These are phyloP conservation scores for Plasmodium falciparum DNA, from an alignment of 169 alveolate genomes.

Conservation along the genomic window DNA sequence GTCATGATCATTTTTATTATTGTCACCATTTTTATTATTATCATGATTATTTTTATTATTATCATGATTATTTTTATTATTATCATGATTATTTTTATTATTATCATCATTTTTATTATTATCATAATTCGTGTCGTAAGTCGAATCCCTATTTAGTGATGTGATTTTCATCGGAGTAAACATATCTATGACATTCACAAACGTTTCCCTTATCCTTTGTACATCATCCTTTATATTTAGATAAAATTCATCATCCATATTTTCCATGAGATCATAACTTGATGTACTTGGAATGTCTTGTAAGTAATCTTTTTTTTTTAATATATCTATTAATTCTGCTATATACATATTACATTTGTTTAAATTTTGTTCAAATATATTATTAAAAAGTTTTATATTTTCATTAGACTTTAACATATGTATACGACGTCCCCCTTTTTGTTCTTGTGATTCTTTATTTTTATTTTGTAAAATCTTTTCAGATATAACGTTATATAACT, in stretches of 20 bases:
- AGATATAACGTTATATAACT: constrained; percentile 5
- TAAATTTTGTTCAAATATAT: not conserved
- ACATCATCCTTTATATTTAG: not conserved
- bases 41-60: no score
- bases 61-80: no score
- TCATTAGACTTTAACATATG: not conserved
- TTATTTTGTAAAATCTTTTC: constrained; percentile 20
- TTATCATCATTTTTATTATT: no score
- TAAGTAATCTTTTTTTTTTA: not conserved
- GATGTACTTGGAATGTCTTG: not conserved
- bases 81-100: no score
- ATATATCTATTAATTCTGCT: not conserved
- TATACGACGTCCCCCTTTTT: not conserved
- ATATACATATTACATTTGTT: constrained; percentile 15
- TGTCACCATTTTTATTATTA: no score
- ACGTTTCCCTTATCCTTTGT: not conserved
- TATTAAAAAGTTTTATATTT: constrained; percentile 6
- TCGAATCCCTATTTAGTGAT: not conserved
- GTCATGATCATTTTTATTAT: no score
- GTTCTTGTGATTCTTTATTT: not conserved
- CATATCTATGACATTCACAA: constrained; percentile 9
- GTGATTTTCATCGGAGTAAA: not conserved
- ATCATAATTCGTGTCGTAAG: not conserved
- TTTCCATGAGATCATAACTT: not conserved
- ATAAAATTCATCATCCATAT: not conserved